phyloP scores from a whole-genome alignment of 2,329 filamentous ascomycete genomes.

The Bipolaris oryzae region DNA sequence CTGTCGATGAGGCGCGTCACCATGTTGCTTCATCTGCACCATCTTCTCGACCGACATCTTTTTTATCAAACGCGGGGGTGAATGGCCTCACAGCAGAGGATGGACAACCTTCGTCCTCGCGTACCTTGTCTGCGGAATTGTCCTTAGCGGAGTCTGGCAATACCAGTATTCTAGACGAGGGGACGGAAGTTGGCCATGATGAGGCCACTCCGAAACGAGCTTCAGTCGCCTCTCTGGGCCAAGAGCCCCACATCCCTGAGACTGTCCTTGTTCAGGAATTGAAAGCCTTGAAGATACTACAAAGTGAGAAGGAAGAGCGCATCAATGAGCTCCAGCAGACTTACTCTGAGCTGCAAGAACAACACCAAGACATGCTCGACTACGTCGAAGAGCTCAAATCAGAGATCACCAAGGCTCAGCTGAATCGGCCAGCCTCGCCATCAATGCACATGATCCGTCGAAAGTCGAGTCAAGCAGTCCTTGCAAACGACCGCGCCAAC shows the following conservation, averaged over 20 bases:
- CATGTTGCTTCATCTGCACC: conserved; percentile 57
- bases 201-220: conserved; percentile 57
- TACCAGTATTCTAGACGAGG: conserved; percentile 38
- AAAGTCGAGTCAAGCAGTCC: conserved; percentile 88
- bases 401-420: conserved; percentile 79
- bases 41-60: conserved; percentile 72
- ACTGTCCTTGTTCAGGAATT: conserved; percentile 62
- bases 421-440: conserved; percentile 64
- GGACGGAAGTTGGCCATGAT: conserved; percentile 64
- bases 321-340: conserved; percentile 75
- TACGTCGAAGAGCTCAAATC: conserved; percentile 91
- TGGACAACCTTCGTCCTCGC: conserved; percentile 77
- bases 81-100: conserved; percentile 70
- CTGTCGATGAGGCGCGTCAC: conserved; percentile 78
- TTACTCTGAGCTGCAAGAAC: conserved; percentile 81
- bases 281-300: conserved; percentile 70
- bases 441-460: conserved; percentile 83
- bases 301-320: conserved; percentile 76
- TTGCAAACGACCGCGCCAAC: conserved; percentile 87
- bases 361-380: conserved; percentile 81
- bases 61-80: conserved; percentile 78
- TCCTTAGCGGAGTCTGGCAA: conserved; percentile 76
- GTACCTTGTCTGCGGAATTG: conserved; percentile 91
- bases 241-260: conserved; percentile 19
- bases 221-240: conserved; percentile 30